Evolutionary conservation across 2,329 filamentous ascomycete genomes (phyloP).

Genomic region (Botrytis byssoidea): DNA sequence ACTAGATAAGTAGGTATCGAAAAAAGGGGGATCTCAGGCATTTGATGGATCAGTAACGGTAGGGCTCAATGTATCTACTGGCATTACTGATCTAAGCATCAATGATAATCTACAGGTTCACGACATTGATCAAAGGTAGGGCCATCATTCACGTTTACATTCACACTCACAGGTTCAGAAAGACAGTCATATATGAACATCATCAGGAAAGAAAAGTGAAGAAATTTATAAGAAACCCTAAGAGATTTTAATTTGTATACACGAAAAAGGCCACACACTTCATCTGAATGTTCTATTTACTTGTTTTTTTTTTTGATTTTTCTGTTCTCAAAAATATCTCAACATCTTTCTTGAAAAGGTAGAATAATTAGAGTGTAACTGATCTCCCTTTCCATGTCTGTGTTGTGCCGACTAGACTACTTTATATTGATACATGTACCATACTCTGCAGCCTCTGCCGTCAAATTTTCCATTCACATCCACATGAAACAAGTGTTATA

Average conservation of each 20-base stretch:
- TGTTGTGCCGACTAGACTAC: slow-evolving; percentile 15
- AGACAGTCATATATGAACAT: neutral
- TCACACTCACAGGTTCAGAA: neutral
- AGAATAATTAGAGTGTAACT: slow-evolving; percentile 11
- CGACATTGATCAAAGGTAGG: neutral
- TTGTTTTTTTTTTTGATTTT: neutral
- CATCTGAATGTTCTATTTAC: slow-evolving; percentile 8
- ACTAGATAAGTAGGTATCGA: neutral
- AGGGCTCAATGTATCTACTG: neutral
- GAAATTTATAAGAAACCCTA: neutral
- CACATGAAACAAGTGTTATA: slow-evolving; percentile 27
- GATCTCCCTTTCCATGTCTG: slow-evolving; percentile 6
- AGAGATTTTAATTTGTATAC: slow-evolving; percentile 1
- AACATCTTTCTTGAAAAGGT: neutral
- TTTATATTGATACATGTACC: slow-evolving; percentile 18
- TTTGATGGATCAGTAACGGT: neutral
- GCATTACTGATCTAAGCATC: neutral
- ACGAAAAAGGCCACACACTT: slow-evolving; percentile 6
- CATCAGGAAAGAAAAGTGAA: neutral
- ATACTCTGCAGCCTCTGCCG: slow-evolving; percentile 31
- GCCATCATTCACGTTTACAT: neutral
- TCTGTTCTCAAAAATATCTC: slow-evolving; percentile 18
- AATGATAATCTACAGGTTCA: neutral
- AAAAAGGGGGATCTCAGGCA: neutral
- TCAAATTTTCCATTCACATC: slow-evolving; percentile 32